Percentiles rank a stretch among this genome's conserved stretches.
Conservation (phyloP, 768 basidiomycete species). For the Rhodotorula sphaerocarpa region DNA sequence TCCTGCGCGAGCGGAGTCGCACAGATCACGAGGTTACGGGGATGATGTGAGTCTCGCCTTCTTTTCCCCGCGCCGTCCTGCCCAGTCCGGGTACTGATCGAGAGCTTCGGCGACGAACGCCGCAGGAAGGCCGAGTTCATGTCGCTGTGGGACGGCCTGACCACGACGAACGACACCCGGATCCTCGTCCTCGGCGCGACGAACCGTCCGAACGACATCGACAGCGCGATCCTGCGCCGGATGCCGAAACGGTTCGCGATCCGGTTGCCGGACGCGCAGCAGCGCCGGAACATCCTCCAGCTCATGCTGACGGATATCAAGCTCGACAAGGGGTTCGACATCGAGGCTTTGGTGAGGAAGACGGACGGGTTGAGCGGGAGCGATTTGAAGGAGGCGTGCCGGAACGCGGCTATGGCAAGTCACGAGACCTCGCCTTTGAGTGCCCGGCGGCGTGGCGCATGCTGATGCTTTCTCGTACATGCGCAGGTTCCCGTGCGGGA, state of each 20-base stretch:
- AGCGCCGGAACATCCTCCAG: constrained; percentile 72
- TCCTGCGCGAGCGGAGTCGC: constrained; percentile 74
- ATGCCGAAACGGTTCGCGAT: constrained; percentile 96
- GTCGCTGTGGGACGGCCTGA: constrained; percentile 77
- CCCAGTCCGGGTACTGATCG: not conserved
- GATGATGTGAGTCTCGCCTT: constrained; percentile 53
- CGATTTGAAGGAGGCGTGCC: constrained; percentile 81
- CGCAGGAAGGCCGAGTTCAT: constrained; percentile 45
- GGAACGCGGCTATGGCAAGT: constrained; percentile 83
- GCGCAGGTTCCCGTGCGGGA: constrained; percentile 53
- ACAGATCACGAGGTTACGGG: constrained; percentile 95
- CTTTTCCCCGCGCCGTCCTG: not conserved
- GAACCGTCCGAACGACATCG: constrained; percentile 87
- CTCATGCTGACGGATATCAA: constrained; percentile 76
- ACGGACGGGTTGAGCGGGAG: constrained; percentile 77
- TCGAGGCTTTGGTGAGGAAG: constrained; percentile 57
- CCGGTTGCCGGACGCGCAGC: constrained; percentile 64
- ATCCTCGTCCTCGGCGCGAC: constrained; percentile 67
- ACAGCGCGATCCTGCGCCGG: constrained; percentile 71
- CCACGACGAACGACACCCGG: constrained; percentile 51
- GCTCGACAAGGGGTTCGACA: constrained; percentile 56
- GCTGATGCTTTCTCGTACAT: too few species aligned
- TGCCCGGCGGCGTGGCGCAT: not conserved
- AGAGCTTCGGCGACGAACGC: too few species aligned
- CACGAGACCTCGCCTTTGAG: not conserved